Percentiles rank a stretch among this genome's conserved stretches.
Evolutionary conservation across 495 filamentous ascomycete genomes (phyloP).

Genomic region (Xylaria palmicola): DNA sequence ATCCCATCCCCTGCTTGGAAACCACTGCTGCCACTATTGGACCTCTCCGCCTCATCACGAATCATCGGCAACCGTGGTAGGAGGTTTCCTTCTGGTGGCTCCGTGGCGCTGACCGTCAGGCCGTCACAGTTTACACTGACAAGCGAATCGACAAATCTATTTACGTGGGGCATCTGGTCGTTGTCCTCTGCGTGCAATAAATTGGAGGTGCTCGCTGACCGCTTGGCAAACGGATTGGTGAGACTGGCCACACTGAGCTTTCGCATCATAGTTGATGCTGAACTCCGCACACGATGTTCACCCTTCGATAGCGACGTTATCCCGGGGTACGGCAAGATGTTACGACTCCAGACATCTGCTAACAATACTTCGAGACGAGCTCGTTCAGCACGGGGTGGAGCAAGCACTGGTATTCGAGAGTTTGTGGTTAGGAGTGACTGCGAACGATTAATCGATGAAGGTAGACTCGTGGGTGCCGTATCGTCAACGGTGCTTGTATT

Average conservation of each 20-base stretch:
- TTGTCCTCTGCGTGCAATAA: slow-evolving; percentile 18
- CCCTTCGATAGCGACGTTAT: slow-evolving; percentile 65
- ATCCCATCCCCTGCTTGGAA: slow-evolving; percentile 8
- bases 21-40: slow-evolving; percentile 13
- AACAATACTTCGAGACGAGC: slow-evolving; percentile 74
- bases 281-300: slow-evolving; percentile 64
- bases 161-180: slow-evolving; percentile 21
- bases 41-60: slow-evolving; percentile 37
- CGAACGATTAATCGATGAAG: slow-evolving; percentile 61
- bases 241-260: slow-evolving; percentile 77
- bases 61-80: slow-evolving; percentile 35
- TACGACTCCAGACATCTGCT: slow-evolving; percentile 79
- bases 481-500: slow-evolving; percentile 76
- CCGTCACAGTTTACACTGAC: slow-evolving; percentile 22
- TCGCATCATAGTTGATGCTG: slow-evolving; percentile 76
- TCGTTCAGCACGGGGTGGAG: slow-evolving; percentile 71
- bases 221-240: slow-evolving; percentile 60
- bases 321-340: slow-evolving; percentile 81
- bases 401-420: slow-evolving; percentile 57
- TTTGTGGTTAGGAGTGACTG: slow-evolving; percentile 67
- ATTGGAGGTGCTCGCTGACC: slow-evolving; percentile 41
- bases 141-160: slow-evolving; percentile 22
- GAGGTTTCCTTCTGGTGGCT: slow-evolving; percentile 19
- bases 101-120: slow-evolving; percentile 6
- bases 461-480: slow-evolving; percentile 30